phyloP scores from a whole-genome alignment of 331 rosid species.

The Saraca asoca region DNA sequence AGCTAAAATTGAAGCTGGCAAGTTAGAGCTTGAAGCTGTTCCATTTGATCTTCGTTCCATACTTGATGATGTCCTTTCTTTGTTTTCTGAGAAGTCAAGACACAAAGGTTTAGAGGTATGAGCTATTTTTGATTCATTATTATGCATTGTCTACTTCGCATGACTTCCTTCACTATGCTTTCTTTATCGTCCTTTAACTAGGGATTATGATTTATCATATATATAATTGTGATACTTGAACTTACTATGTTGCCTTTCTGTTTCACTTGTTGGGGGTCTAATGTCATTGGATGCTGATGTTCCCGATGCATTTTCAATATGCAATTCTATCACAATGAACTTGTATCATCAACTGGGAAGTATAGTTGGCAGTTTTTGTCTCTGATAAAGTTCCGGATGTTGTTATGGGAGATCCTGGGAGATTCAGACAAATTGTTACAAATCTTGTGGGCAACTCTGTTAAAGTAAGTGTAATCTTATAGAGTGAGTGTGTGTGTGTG shows the following conservation, averaged over 20 bases:
- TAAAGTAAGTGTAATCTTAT: slow-evolving; percentile 61
- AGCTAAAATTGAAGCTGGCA: slow-evolving; percentile 96
- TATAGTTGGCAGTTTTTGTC: slow-evolving; percentile 93
- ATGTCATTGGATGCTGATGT: slow-evolving; percentile 27
- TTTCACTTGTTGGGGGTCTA: slow-evolving; percentile 1
- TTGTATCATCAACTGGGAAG: slow-evolving; percentile 40
- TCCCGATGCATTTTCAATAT: slow-evolving; percentile 19
- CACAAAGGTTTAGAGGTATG: slow-evolving; percentile 91
- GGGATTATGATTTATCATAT: too few relatives aligned
- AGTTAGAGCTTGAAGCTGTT: slow-evolving; percentile 94
- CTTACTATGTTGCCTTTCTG: slow-evolving; percentile 26
- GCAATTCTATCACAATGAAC: slow-evolving; percentile 35
- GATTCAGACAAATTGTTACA: slow-evolving; percentile 94
- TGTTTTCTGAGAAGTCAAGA: slow-evolving; percentile 94
- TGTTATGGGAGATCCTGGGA: slow-evolving; percentile 93
- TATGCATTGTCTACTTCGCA: slow-evolving; percentile 3
- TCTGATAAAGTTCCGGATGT: slow-evolving; percentile 89
- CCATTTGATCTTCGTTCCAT: slow-evolving; percentile 88
- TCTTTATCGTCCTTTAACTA: slow-evolving; percentile 3
- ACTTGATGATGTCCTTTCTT: slow-evolving; percentile 93
- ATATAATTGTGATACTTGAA: neutral
- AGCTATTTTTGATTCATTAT: slow-evolving; percentile 22
- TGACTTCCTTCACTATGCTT: slow-evolving; percentile 9
- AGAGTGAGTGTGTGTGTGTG: too few relatives aligned
- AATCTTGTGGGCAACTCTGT: slow-evolving; percentile 98